Evolutionary conservation across 129 eudicot species (phyloP), one percentile per base, ranked within the genome.

Genomic region (Artemisia argyi): DNA sequence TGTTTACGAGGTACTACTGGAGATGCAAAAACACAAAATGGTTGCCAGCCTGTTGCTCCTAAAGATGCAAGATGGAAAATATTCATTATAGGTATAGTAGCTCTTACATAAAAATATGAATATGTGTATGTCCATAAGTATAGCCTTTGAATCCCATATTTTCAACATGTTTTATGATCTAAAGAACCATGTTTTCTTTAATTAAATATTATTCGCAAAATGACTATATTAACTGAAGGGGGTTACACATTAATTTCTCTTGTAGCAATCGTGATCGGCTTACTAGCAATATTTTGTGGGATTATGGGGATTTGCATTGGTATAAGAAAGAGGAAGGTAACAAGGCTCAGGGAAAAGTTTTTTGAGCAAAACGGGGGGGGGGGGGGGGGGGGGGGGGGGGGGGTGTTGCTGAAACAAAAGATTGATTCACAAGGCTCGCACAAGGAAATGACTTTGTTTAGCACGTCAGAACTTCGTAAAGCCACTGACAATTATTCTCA

Each of bases 1-100:
- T 83, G 91, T 59, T 32, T 15, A 2, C 9, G 16, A 4, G 88
- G 82, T 73, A 55, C 50, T 0, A 5, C 4, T 2, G 85, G 79
- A 1, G 85, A 82, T 47, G 16, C 53, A 65, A 65, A 65, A 44
- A 9, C 1, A 3, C 10, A 28, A 44, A 17, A 39, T 65, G 69
- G 54, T 1, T 65, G 69, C n/a, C 15, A 2, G 10, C 14, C 0
- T 26, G 0, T 18, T 65, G 2, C 54, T 65, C 2, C 54, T 1
- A 44, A 65, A 44, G 53, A 11, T 44, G 44, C 69, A 44, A 18
- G 39, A 35, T 63, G 44, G 44, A 5, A 35, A 35, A 35, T 35
- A 35, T 5, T 35, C 9, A 35, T 35, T 35, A 35, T 35, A 35
- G 44, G 44, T 35, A 35, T 35, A 7, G 9, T 35, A 35, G 1